Conservation (phyloP, 176 grass and related monocot species). For the Pontederia crassipes region DNA sequence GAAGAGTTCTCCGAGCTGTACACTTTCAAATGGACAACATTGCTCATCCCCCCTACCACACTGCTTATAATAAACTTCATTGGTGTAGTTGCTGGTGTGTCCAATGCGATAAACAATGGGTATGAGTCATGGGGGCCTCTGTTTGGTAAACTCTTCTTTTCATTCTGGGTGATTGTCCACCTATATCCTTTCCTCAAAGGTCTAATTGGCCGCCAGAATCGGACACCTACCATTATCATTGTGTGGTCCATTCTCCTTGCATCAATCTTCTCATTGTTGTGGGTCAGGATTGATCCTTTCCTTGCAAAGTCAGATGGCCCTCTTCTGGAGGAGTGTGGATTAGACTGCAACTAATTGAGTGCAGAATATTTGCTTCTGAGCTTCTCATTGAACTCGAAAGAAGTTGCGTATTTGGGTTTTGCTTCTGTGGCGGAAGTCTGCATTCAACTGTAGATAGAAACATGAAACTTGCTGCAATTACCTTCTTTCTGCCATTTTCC, state of each 20-base stretch:
- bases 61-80: conserved; percentile 59
- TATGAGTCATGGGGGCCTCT: conserved; percentile 65
- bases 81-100: conserved; percentile 53
- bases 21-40: conserved; percentile 64
- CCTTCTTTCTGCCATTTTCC: neutral
- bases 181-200: conserved; percentile 73
- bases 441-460: conserved; percentile 12
- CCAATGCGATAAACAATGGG: conserved; percentile 62
- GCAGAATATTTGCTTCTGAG: neutral
- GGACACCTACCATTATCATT: conserved; percentile 57
- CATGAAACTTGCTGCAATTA: neutral
- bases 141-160: conserved; percentile 64
- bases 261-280: conserved; percentile 56
- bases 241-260: conserved; percentile 73
- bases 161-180: conserved; percentile 75
- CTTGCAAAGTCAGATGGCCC: conserved; percentile 47
- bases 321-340: conserved; percentile 56
- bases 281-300: conserved; percentile 60
- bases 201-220: conserved; percentile 55
- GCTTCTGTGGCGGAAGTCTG: neutral
- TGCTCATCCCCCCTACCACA: conserved; percentile 46
- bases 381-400: neutral
- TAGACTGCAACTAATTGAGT: conserved; percentile 43
- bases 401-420: neutral
- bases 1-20: conserved; percentile 61